Evolutionary conservation across 192 early-diverging fungal species (phyloP).

Genomic region (Powellomyces hirtus): DNA sequence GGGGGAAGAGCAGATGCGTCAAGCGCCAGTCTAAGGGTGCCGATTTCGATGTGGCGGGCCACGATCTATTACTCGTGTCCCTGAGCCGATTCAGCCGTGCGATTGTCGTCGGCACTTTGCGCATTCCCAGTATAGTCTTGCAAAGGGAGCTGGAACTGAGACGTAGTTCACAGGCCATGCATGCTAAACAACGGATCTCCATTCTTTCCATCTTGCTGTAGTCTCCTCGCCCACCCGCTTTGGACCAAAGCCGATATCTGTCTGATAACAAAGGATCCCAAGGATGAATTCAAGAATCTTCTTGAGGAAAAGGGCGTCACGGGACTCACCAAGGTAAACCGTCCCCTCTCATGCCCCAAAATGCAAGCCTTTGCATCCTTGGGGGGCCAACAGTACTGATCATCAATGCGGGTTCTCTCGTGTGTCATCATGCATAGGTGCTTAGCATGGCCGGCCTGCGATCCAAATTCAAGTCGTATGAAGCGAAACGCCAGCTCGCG

Average conservation of each 20-base stretch:
- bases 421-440: too few species aligned
- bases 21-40: neutral
- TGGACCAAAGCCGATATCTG: slow-evolving; percentile 71
- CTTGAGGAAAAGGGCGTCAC: slow-evolving; percentile 62
- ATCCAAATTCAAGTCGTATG: slow-evolving; percentile 75
- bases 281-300: slow-evolving; percentile 73
- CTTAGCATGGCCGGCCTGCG: slow-evolving; percentile 72
- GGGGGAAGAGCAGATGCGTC: neutral
- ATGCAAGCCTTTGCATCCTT: too few species aligned
- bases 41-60: neutral
- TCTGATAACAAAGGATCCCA: slow-evolving; percentile 84
- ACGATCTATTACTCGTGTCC: neutral
- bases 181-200: too few species aligned
- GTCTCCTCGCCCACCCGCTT: slow-evolving; percentile 69
- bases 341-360: too few species aligned
- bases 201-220: slow-evolving; percentile 27
- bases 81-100: neutral
- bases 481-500: slow-evolving; percentile 74
- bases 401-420: too few species aligned
- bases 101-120: neutral
- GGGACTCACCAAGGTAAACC: slow-evolving; percentile 66
- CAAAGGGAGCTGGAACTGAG: too few species aligned
- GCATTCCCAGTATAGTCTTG: too few species aligned
- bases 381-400: too few species aligned
- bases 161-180: too few species aligned